Evolutionary conservation across 495 filamentous ascomycete species (phyloP).

Genomic region (Penicillium taxi): DNA sequence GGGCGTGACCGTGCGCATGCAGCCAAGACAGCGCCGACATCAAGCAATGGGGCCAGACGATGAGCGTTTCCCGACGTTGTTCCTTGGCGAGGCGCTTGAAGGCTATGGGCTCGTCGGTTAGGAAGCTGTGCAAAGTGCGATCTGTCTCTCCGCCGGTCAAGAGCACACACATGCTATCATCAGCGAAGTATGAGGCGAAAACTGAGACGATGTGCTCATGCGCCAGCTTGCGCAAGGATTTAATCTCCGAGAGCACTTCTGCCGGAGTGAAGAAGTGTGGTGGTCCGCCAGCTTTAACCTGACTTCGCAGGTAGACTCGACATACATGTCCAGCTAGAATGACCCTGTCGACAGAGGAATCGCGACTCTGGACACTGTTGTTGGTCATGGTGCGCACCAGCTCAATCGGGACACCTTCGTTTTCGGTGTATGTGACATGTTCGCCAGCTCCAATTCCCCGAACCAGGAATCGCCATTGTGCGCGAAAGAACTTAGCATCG

Average conservation of each 20-base stretch:
- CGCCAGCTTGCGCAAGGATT: conserved; percentile 52
- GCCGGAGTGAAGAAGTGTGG: conserved; percentile 51
- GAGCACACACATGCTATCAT: conserved; percentile 64
- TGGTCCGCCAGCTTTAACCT: conserved; percentile 54
- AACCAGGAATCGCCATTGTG: conserved; percentile 76
- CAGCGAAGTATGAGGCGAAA: conserved; percentile 71
- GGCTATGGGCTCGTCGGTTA: conserved; percentile 55
- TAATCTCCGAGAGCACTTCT: conserved; percentile 64
- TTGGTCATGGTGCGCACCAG: conserved; percentile 49
- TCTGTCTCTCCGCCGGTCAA: conserved; percentile 64
- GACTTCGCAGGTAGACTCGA: conserved; percentile 59
- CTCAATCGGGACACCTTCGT: conserved; percentile 75
- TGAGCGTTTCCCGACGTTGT: conserved; percentile 56
- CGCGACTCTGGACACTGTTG: conserved; percentile 35
- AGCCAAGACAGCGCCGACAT: conserved; percentile 68
- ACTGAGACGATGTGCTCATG: conserved; percentile 78
- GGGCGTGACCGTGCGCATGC: conserved; percentile 62
- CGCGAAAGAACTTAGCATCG: conserved; percentile 67
- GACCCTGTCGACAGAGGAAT: conserved; percentile 60
- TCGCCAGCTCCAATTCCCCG: conserved; percentile 61
- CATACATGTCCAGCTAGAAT: conserved; percentile 39
- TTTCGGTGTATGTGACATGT: conserved; percentile 64
- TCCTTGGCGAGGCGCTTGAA: conserved; percentile 68
- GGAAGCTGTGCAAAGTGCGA: conserved; percentile 66
- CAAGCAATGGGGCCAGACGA: conserved; percentile 87